These are phyloP conservation scores for Yamagishiella unicocca DNA, from an alignment of 139 green algal species.

Conservation along the genomic window DNA sequence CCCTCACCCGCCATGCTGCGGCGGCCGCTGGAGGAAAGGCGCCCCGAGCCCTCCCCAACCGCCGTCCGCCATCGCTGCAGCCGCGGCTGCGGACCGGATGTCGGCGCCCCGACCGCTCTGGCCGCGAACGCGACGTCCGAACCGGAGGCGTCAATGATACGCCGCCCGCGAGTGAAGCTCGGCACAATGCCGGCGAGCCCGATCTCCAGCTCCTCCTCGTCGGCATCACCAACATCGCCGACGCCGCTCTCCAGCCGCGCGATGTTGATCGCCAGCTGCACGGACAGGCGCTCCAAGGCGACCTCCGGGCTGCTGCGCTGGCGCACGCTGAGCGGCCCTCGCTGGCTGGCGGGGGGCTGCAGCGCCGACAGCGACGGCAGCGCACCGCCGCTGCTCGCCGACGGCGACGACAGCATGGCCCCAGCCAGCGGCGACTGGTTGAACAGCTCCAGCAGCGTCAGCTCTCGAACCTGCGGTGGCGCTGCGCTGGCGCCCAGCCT, in stretches of 20 bases:
- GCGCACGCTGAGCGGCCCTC: not conserved
- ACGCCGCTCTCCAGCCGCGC: too few relatives aligned
- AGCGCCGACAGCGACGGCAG: not conserved
- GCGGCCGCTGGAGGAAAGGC: too few relatives aligned
- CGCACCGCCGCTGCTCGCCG: slow-evolving; percentile 12
- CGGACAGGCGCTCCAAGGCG: slow-evolving; percentile 29
- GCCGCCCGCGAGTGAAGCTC: too few relatives aligned
- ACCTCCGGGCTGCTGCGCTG: slow-evolving; percentile 3
- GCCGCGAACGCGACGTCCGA: too few relatives aligned
- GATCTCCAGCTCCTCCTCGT: too few relatives aligned
- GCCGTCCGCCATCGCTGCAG: not conserved
- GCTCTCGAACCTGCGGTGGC: not conserved
- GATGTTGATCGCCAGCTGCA: slow-evolving; percentile 36
- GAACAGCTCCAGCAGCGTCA: slow-evolving; percentile 35
- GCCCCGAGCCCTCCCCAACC: too few relatives aligned
- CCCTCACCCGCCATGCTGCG: too few relatives aligned
- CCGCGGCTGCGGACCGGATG: not conserved
- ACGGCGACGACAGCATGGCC: slow-evolving; percentile 3
- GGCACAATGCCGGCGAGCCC: too few relatives aligned
- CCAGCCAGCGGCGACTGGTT: slow-evolving; percentile 33
- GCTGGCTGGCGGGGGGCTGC: not conserved
- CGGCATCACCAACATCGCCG: too few relatives aligned
- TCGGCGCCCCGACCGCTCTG: too few relatives aligned
- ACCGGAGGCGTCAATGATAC: too few relatives aligned
- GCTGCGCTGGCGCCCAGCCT: too few relatives aligned